A percentile compares a stretch with the other conserved stretches of the same genome.
These are phyloP conservation scores for Sphagnum contortum DNA, from an alignment of 225 moss, liverwort and hornwort species.

Conservation along the genomic window DNA sequence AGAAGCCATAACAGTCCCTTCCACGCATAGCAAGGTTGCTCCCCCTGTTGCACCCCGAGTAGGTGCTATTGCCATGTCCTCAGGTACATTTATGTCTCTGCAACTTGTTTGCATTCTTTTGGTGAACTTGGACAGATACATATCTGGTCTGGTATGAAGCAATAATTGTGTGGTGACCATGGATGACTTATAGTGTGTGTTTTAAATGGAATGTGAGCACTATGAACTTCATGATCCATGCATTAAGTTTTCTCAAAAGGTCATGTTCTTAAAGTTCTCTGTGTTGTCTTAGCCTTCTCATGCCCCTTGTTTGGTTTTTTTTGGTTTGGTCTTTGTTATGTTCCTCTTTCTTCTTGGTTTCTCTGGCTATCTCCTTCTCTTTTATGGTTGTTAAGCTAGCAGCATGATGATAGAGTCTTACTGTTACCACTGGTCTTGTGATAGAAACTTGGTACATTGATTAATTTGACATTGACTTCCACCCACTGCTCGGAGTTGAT, in stretches of 20 bases:
- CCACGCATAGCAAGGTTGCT: slow-evolving; percentile 4
- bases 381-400: too few species aligned
- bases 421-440: too few species aligned
- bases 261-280: background rate
- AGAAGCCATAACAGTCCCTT: slow-evolving; percentile 11
- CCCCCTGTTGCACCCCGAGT: slow-evolving; percentile 12
- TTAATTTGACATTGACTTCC: too few species aligned
- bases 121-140: too few species aligned
- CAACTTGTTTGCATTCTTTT: background rate
- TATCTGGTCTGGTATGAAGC: background rate
- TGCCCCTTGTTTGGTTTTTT: background rate
- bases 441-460: too few species aligned
- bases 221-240: background rate
- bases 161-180: slow-evolving; percentile 2
- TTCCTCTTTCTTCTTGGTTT: too few species aligned
- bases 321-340: too few species aligned
- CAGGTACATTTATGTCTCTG: slow-evolving; percentile 10
- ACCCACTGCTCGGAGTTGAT: too few species aligned
- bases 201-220: background rate
- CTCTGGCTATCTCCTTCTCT: too few species aligned
- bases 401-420: too few species aligned
- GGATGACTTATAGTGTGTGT: background rate
- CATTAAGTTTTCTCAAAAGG: background rate
- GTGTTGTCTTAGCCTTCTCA: background rate
- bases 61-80: slow-evolving; percentile 12